Evolutionary conservation across 2,329 filamentous ascomycete genomes (phyloP).

Genomic region (Pyrenophora graminea): DNA sequence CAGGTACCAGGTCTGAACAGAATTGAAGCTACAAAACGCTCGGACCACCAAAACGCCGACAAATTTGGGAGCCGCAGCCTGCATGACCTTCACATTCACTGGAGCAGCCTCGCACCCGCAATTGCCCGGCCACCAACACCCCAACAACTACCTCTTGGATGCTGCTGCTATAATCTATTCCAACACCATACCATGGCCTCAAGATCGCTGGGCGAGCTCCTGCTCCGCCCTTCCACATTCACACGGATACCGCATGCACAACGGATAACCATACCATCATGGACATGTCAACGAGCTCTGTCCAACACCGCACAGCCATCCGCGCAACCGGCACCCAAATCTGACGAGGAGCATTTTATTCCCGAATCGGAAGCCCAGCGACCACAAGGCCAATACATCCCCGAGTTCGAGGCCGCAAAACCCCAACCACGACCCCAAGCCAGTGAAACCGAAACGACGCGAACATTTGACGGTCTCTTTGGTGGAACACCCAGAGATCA

Average conservation of each 20-base stretch:
- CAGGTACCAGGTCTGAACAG: conserved; percentile 5
- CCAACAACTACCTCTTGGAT: background rate
- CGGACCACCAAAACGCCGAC: conserved; percentile 22
- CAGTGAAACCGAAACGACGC: conserved; percentile 14
- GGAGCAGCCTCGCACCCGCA: conserved; percentile 2
- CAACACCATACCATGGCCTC: conserved; percentile 28
- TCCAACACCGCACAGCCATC: conserved; percentile 8
- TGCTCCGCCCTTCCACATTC: conserved; percentile 37
- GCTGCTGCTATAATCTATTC: background rate
- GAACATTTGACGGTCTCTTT: conserved; percentile 34
- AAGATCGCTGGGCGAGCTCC: conserved; percentile 37
- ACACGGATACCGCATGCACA: conserved; percentile 23
- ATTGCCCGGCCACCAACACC: conserved; percentile 4
- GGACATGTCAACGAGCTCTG: conserved; percentile 20
- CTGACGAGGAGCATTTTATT: conserved; percentile 4
- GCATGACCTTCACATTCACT: conserved; percentile 5
- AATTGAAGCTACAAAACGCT: conserved; percentile 18
- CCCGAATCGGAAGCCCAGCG: background rate
- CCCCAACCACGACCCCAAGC: conserved; percentile 4
- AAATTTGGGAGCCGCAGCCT: conserved; percentile 31
- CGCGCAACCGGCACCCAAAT: conserved; percentile 17
- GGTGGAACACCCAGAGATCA: conserved; percentile 10
- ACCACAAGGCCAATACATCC: conserved; percentile 1
- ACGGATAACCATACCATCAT: conserved; percentile 17
- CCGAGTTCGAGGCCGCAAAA: background rate